Conservation (phyloP, 2,329 filamentous ascomycete genomes). For the Penicillium thymicola region DNA sequence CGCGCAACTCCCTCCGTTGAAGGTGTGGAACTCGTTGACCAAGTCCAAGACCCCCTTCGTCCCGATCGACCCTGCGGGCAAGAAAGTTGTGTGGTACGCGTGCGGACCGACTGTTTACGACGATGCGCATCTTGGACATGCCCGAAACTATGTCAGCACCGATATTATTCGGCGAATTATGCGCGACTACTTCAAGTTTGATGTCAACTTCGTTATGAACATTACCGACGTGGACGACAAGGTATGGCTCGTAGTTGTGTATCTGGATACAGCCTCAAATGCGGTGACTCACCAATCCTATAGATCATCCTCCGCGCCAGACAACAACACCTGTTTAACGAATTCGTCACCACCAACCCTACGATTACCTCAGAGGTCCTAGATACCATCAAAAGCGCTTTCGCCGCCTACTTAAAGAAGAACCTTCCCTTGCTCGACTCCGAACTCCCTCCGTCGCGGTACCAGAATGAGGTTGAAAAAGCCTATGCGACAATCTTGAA, state of each 20-base stretch:
- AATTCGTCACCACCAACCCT: constrained; percentile 59
- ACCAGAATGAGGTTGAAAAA: constrained; percentile 48
- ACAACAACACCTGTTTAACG: constrained; percentile 71
- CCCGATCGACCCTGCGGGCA: constrained; percentile 64
- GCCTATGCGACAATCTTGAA: constrained; percentile 54
- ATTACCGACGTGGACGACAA: constrained; percentile 82
- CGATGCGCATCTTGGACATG: constrained; percentile 77
- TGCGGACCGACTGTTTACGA: constrained; percentile 87
- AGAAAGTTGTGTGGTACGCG: constrained; percentile 78
- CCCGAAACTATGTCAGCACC: constrained; percentile 84
- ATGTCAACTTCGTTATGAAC: constrained; percentile 88
- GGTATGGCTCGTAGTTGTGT: constrained; percentile 37
- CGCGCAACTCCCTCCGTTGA: constrained; percentile 55
- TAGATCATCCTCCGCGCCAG: constrained; percentile 65
- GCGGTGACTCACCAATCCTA: constrained; percentile 9
- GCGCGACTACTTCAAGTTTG: constrained; percentile 76
- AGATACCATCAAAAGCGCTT: constrained; percentile 51
- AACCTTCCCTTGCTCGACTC: constrained; percentile 57
- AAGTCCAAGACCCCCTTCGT: constrained; percentile 70
- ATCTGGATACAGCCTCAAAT: neutral
- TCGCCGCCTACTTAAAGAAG: constrained; percentile 60
- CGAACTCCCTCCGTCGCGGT: constrained; percentile 46
- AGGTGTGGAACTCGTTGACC: constrained; percentile 77
- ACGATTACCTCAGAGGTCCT: constrained; percentile 46
- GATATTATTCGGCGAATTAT: constrained; percentile 84